Evolutionary conservation across 441 rosid genomes (phyloP), one percentile per base, ranked within the genome.

Genomic region (Raphanus hybrid): DNA sequence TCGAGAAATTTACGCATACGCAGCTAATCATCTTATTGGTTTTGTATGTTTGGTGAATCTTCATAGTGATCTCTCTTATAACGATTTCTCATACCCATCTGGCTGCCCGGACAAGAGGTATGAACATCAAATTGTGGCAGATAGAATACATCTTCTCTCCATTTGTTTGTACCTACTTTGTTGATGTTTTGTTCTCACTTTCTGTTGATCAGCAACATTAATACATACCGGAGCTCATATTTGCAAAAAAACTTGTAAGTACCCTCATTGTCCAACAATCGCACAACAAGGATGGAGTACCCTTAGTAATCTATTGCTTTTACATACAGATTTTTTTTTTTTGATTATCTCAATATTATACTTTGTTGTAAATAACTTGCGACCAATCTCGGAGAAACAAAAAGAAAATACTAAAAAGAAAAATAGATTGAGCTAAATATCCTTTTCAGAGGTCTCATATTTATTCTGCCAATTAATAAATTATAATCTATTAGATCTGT

Each of bases 41-140:
- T 45, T 58, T 77, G 6, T 60, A 12, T n/a, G n/a, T 15, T 14
- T 8, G 67, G 45, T 35, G 43, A 62, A 62, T 62, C 12, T 14
- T 35, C 26, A 8, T 87, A 91, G 98, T 60, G 98, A 92, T 78
- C 85, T 94, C 71, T 90, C 98, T 5, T 88, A 87, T 81, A 94
- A 92, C 70, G 78, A 88, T 83, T 92, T 94, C 52, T 55, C 84
- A 7, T 64, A 85, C 77, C 2, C 84, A 67, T 29, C 83, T 80
- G 39, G 81, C 79, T 94, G 98, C 84, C 80, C 3, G 41, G 84
- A 80, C 55, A 84, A 80, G 81, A 65, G 79, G 96, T 64, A 37
- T 4, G 50, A 4, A 9, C 66, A 11, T 41, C 3, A 69, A 15
- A 39, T 41, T 8, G 6, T 64, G 50, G 67, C 16, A 16, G 67